Percentiles rank a stretch among this genome's conserved stretches.
These are phyloP conservation scores for Bacterosira constricta DNA, from an alignment of 108 stramenopile species.

Conservation along the genomic window DNA sequence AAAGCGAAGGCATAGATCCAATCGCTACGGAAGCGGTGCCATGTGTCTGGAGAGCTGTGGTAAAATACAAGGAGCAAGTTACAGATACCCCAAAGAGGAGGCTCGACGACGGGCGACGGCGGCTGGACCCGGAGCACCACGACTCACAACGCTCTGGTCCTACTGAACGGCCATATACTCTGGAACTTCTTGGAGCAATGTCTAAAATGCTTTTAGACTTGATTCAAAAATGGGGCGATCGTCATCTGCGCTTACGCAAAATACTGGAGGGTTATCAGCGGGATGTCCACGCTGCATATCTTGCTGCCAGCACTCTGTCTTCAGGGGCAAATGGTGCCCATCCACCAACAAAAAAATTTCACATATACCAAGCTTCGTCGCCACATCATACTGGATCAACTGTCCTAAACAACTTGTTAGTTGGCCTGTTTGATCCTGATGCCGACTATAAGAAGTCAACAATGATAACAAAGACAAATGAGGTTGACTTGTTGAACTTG, in stretches of 20 bases:
- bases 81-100: background rate
- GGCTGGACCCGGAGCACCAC: constrained; percentile 25
- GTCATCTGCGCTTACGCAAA: constrained; percentile 14
- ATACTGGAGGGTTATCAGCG: constrained; percentile 21
- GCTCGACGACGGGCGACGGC: constrained; percentile 3
- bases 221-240: constrained; percentile 36
- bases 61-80: constrained; percentile 20
- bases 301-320: background rate
- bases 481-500: constrained; percentile 12
- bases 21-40: constrained; percentile 28
- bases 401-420: constrained; percentile 21
- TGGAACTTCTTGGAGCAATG: constrained; percentile 18
- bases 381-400: constrained; percentile 16
- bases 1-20: constrained; percentile 23
- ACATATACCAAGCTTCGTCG: constrained; percentile 13
- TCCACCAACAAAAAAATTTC: constrained; percentile 5
- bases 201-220: constrained; percentile 22
- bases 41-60: constrained; percentile 36
- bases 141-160: constrained; percentile 30
- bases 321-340: background rate
- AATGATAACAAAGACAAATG: constrained; percentile 19
- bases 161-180: constrained; percentile 31
- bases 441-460: constrained; percentile 12
- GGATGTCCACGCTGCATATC: constrained; percentile 17
- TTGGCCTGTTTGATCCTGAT: constrained; percentile 34